These are phyloP conservation scores for Mrakia hoshinonis DNA, from an alignment of 768 basidiomycete genomes.

Conservation along the genomic window DNA sequence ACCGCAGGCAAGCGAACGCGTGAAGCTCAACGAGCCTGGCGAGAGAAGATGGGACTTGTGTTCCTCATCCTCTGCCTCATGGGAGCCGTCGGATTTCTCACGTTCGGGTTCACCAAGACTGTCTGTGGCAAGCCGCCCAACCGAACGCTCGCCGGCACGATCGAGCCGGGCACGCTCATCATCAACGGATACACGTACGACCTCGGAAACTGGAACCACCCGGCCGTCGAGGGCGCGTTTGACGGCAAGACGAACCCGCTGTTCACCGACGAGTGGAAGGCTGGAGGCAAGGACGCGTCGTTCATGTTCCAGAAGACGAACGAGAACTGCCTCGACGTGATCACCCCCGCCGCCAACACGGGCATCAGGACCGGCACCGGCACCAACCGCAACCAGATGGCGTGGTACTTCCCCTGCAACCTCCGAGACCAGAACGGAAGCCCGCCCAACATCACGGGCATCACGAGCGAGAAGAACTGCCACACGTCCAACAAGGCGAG, in stretches of 20 bases:
- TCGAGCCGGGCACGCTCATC: slow-evolving; percentile 71
- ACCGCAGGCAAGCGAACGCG: slow-evolving; percentile 69
- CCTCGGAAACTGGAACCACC: slow-evolving; percentile 77
- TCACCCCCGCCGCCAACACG: slow-evolving; percentile 54
- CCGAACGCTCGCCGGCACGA: slow-evolving; percentile 68
- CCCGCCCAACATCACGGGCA: slow-evolving; percentile 56
- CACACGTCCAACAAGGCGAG: slow-evolving; percentile 57
- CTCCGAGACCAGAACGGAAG: slow-evolving; percentile 65
- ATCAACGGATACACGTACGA: slow-evolving; percentile 94
- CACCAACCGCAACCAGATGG: slow-evolving; percentile 42
- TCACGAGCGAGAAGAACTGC: slow-evolving; percentile 56
- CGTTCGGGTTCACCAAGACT: slow-evolving; percentile 90
- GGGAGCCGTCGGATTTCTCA: slow-evolving; percentile 92
- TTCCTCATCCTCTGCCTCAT: slow-evolving; percentile 70
- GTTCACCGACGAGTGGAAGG: slow-evolving; percentile 61
- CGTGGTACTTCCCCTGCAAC: slow-evolving; percentile 99
- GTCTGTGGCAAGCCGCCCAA: slow-evolving; percentile 84
- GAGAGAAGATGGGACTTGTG: slow-evolving; percentile 94
- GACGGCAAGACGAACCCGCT: slow-evolving; percentile 77
- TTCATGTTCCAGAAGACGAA: slow-evolving; percentile 93
- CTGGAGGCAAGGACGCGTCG: slow-evolving; percentile 79
- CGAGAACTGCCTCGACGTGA: slow-evolving; percentile 66
- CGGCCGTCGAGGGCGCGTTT: slow-evolving; percentile 54
- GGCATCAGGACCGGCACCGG: slow-evolving; percentile 35
- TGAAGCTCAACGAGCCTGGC: slow-evolving; percentile 92